These are phyloP conservation scores for Agaricus subrufescens DNA, from an alignment of 768 basidiomycete genomes.

Conservation along the genomic window DNA sequence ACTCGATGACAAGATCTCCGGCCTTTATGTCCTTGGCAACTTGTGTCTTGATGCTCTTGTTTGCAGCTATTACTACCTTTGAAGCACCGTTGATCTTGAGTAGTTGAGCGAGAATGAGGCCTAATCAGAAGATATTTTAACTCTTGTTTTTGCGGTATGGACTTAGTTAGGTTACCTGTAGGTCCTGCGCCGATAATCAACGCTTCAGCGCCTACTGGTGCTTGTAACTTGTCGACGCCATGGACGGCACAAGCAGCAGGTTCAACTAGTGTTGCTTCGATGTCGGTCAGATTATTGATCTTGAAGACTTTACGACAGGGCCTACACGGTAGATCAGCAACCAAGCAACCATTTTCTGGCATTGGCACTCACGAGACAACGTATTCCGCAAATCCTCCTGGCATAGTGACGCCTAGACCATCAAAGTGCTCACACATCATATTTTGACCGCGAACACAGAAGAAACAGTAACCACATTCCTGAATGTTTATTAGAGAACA, in stretches of 20 bases:
- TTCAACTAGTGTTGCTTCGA: slow-evolving; percentile 84
- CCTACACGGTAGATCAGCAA: neutral
- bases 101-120: slow-evolving; percentile 83
- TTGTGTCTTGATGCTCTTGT: slow-evolving; percentile 88
- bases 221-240: slow-evolving; percentile 82
- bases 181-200: slow-evolving; percentile 86
- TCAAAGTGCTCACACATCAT: slow-evolving; percentile 84
- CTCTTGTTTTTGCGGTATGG: neutral
- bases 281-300: slow-evolving; percentile 81
- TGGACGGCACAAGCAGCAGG: slow-evolving; percentile 91
- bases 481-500: slow-evolving; percentile 20
- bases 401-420: slow-evolving; percentile 74
- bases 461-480: slow-evolving; percentile 79
- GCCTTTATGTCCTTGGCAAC: slow-evolving; percentile 76
- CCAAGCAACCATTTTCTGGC: neutral
- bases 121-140: neutral
- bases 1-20: slow-evolving; percentile 81
- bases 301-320: slow-evolving; percentile 70
- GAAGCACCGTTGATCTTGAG: slow-evolving; percentile 84
- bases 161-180: slow-evolving; percentile 32
- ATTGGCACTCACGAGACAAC: slow-evolving; percentile 64
- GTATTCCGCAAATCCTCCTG: slow-evolving; percentile 90
- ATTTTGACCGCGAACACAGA: slow-evolving; percentile 79
- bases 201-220: slow-evolving; percentile 79
- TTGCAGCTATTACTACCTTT: slow-evolving; percentile 78